phyloP scores from a whole-genome alignment of 2,329 filamentous ascomycete species.

The Phialocephala subalpina region DNA sequence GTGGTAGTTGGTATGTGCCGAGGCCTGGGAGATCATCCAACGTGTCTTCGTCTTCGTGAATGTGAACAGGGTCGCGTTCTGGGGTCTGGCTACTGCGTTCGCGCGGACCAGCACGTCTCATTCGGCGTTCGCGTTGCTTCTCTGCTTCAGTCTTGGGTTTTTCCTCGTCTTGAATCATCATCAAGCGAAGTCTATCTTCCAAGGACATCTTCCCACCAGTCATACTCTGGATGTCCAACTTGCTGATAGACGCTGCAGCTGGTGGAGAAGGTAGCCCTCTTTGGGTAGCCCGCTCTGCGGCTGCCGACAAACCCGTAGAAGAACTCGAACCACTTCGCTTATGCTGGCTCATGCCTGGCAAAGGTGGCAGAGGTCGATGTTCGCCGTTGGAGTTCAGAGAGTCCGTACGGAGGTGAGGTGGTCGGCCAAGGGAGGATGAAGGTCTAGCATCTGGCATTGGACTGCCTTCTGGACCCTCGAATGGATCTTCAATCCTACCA shows the following conservation, averaged over 20 bases:
- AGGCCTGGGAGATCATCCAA: conserved; percentile 67
- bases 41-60: conserved; percentile 65
- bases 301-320: conserved; percentile 70
- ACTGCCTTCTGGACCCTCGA: conserved; percentile 68
- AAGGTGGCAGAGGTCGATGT: conserved; percentile 83
- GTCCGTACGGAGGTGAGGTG: conserved; percentile 69
- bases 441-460: conserved; percentile 64
- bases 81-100: conserved; percentile 50
- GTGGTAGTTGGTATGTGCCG: conserved; percentile 70
- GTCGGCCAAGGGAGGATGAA: conserved; percentile 50
- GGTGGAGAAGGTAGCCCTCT: conserved; percentile 79
- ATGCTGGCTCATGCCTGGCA: conserved; percentile 69
- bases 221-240: conserved; percentile 81
- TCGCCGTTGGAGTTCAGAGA: conserved; percentile 82
- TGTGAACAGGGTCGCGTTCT: conserved; percentile 43
- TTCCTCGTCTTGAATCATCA: conserved; percentile 82
- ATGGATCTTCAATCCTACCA: conserved; percentile 65
- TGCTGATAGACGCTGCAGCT: conserved; percentile 70
- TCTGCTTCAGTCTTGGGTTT: conserved; percentile 66
- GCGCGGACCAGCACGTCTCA: conserved; percentile 66
- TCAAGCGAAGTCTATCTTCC: conserved; percentile 84
- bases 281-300: conserved; percentile 75
- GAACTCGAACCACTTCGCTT: conserved; percentile 57
- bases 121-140: conserved; percentile 72
- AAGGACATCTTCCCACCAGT: conserved; percentile 80